A percentile compares a stretch with the other conserved stretches of the same genome.
phyloP scores from a whole-genome alignment of 495 filamentous ascomycete genomes.

The Hyaloscypha variabilis region DNA sequence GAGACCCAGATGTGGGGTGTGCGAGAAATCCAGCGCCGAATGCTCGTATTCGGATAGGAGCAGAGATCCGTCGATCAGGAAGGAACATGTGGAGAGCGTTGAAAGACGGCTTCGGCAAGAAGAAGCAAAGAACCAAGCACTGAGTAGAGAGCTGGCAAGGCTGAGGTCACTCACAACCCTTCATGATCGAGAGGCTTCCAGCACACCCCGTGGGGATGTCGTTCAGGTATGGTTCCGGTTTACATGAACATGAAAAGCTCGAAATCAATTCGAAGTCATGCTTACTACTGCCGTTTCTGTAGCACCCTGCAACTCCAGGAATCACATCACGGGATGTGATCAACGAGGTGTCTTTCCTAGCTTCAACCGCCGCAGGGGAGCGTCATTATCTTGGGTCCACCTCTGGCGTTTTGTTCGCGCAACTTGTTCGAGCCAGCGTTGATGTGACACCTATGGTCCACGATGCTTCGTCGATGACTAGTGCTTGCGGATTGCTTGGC shows the following conservation, averaged over 20 bases:
- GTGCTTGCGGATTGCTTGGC: not conserved
- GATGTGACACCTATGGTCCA: slow-evolving; percentile 2
- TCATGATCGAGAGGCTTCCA: too few relatives aligned
- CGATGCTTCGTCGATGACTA: not conserved
- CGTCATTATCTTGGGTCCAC: slow-evolving; percentile 33
- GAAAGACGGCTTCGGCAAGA: not conserved
- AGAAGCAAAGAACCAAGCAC: not conserved
- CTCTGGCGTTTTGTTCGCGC: slow-evolving; percentile 33
- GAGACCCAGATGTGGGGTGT: not conserved
- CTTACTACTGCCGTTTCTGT: not conserved
- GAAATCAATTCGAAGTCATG: not conserved
- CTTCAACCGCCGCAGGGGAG: slow-evolving; percentile 32
- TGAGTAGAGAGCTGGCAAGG: not conserved
- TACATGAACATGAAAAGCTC: too few relatives aligned
- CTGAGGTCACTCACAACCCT: not conserved
- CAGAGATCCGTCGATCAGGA: not conserved
- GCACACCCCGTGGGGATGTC: too few relatives aligned
- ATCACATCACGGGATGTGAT: slow-evolving; percentile 26
- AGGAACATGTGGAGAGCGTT: not conserved
- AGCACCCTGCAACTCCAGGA: not conserved
- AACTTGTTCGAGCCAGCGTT: slow-evolving; percentile 27
- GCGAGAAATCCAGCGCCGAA: not conserved
- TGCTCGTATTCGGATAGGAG: not conserved
- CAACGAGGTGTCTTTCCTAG: slow-evolving; percentile 36
- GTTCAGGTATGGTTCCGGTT: too few relatives aligned